Base-by-base conservation (phyloP, 192 early-diverging fungal genomes). In the Phlyctochytrium bullatum region DNA sequence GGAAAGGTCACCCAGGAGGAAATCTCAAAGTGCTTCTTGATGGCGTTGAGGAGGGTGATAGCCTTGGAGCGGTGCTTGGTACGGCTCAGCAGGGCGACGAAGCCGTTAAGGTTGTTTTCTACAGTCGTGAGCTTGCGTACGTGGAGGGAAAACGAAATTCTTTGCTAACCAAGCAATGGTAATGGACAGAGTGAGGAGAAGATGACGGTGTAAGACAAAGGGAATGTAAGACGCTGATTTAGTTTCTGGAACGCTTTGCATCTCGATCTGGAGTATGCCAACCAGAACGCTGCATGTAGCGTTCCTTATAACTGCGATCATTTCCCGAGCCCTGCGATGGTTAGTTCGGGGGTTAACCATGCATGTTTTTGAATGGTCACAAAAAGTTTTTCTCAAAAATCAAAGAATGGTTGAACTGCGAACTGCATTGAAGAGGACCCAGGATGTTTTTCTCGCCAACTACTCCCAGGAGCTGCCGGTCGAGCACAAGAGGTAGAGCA, bases 371-470 rank as follows among this genome's bases (percentile, higher is more conserved):
- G n/a, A n/a, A n/a, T n/a, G n/a, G n/a, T n/a, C n/a, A n/a, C n/a
- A n/a, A n/a, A n/a, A n/a, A n/a, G n/a, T n/a, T n/a, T n/a, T n/a
- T n/a, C n/a, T n/a, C n/a, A n/a, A n/a, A n/a, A n/a, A n/a, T n/a
- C n/a, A n/a, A n/a, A n/a, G n/a, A n/a, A n/a, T n/a, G n/a, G n/a
- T n/a, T n/a, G n/a, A n/a, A n/a, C n/a, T n/a, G n/a, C n/a, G n/a
- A 57, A 50, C 40, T 50, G 40, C 40, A 10, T 50, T 69, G 6
- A 77, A 77, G 68, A 67, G 76, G 24, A 78, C 80, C 14, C 76
- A 72, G 34, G 68, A 67, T 1, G 25, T 77, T 3, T 81, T 78
- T 66, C 52, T 70, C 0, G 73, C 70, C 2, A 76, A 73, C 62
- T 64, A 52, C 52, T 58, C 67, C 17, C 54, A 28, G 34, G 23